Percentiles rank a stretch among this genome's conserved stretches.
Conservation (phyloP, 116 monocot genomes). For the Iris pallida region DNA sequence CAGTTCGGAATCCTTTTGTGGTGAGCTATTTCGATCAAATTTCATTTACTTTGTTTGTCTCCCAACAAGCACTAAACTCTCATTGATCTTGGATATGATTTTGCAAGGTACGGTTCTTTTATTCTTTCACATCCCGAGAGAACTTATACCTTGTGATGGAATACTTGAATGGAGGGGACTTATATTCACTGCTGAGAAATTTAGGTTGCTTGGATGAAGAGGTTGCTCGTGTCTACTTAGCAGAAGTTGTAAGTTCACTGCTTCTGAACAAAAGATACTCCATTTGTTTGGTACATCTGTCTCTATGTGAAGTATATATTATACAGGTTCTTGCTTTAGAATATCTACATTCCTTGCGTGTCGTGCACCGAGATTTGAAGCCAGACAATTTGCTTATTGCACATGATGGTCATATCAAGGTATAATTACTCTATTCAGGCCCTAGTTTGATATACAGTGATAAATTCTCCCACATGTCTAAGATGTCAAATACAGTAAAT, state of each 20-base stretch:
- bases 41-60: background rate
- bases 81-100: too few relatives aligned
- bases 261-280: background rate
- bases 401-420: slow-evolving; percentile 99
- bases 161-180: slow-evolving; percentile 82
- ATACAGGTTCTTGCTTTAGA: slow-evolving; percentile 95
- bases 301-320: background rate
- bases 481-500: too few relatives aligned
- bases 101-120: slow-evolving; percentile 70
- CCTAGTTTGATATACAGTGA: too few relatives aligned
- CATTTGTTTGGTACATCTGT: too few relatives aligned
- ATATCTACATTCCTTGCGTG: slow-evolving; percentile 86
- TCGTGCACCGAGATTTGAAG: slow-evolving; percentile 98
- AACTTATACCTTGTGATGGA: slow-evolving; percentile 92
- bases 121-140: slow-evolving; percentile 84
- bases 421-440: slow-evolving; percentile 8
- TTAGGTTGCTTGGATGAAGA: slow-evolving; percentile 81
- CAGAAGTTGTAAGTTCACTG: slow-evolving; percentile 77
- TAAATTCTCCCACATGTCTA: too few relatives aligned
- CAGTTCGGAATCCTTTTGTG: slow-evolving; percentile 96
- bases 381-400: slow-evolving; percentile 96
- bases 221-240: slow-evolving; percentile 72
- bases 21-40: slow-evolving; percentile 27
- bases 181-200: slow-evolving; percentile 78
- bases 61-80: background rate